Conservation (phyloP, 805 yeast species). For the Metschnikowia santaceciliae region DNA sequence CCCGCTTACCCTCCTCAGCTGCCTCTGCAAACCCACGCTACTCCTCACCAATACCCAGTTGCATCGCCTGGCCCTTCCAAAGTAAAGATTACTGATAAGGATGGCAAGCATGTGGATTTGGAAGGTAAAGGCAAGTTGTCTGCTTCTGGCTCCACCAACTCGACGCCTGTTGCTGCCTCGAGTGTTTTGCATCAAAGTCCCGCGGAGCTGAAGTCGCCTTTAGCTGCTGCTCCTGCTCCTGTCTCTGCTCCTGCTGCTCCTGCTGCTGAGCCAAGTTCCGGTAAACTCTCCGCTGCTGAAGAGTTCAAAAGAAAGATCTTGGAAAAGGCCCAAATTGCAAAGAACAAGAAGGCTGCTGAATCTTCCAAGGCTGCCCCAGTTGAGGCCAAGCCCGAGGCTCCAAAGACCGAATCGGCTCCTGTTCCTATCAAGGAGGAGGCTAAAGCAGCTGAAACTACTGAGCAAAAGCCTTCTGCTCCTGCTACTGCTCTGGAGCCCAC, state of each 20-base stretch:
- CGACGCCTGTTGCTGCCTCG: slow-evolving; percentile 33
- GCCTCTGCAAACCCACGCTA: slow-evolving; percentile 15
- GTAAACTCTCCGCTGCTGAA: slow-evolving; percentile 25
- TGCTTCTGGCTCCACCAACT: slow-evolving; percentile 20
- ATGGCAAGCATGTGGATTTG: slow-evolving; percentile 40
- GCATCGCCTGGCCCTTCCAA: slow-evolving; percentile 19
- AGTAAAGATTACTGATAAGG: slow-evolving; percentile 40
- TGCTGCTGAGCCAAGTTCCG: slow-evolving; percentile 12
- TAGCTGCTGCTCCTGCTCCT: background rate
- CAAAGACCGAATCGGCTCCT: background rate
- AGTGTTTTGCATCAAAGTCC: slow-evolving; percentile 14
- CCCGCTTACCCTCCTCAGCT: slow-evolving; percentile 17
- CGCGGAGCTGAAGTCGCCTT: slow-evolving; percentile 2
- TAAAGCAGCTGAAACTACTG: background rate
- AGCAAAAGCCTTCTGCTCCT: background rate
- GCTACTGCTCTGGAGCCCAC: background rate
- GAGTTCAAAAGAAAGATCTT: slow-evolving; percentile 35
- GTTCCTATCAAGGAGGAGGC: background rate
- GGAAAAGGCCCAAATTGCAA: slow-evolving; percentile 24
- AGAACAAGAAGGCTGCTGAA: slow-evolving; percentile 16
- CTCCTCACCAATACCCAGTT: slow-evolving; percentile 11
- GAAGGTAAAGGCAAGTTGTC: slow-evolving; percentile 36
- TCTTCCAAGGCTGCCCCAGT: slow-evolving; percentile 7
- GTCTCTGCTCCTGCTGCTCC: slow-evolving; percentile 11
- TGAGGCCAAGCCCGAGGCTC: background rate